A percentile compares a stretch with the other conserved stretches of the same genome.
phyloP scores from a whole-genome alignment of 495 filamentous ascomycete genomes.

The Penicillium argentinense region DNA sequence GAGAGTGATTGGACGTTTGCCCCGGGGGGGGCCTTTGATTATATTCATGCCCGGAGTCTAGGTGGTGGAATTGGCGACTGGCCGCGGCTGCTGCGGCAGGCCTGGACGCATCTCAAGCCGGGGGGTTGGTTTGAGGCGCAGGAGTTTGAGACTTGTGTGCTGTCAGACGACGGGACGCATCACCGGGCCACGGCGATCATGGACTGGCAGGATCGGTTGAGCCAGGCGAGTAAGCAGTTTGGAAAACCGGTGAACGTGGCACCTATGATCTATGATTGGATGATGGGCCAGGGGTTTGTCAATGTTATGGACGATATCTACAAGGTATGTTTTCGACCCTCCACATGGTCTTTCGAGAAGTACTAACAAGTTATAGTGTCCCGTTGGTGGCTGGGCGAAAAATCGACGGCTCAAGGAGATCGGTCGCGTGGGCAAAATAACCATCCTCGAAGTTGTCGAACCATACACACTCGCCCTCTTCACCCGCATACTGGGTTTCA shows the following conservation, averaged over 20 bases:
- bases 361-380: no score
- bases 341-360: no score
- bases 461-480: constrained; percentile 55
- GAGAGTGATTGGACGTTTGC: constrained; percentile 50
- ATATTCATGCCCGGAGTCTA: constrained; percentile 48
- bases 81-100: constrained; percentile 36
- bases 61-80: constrained; percentile 48
- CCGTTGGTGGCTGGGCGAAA: constrained; percentile 52
- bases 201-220: constrained; percentile 30
- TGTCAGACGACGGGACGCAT: constrained; percentile 42
- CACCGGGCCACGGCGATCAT: constrained; percentile 18
- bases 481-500: constrained; percentile 52
- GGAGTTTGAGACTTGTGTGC: constrained; percentile 44
- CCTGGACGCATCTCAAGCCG: constrained; percentile 43
- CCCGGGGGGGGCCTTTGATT: constrained; percentile 43
- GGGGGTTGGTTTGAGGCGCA: constrained; percentile 58
- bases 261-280: constrained; percentile 18
- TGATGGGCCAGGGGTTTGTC: constrained; percentile 33
- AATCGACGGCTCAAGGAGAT: constrained; percentile 50
- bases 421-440: constrained; percentile 39
- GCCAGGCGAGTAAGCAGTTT: constrained; percentile 34
- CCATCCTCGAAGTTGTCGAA: constrained; percentile 44
- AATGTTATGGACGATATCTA: constrained; percentile 40
- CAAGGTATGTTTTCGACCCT: constrained; percentile 44
- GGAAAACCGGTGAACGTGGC: constrained; percentile 42